Evolutionary conservation across 106 monocot genomes (phyloP).

Genomic region (Chionographis japonica): DNA sequence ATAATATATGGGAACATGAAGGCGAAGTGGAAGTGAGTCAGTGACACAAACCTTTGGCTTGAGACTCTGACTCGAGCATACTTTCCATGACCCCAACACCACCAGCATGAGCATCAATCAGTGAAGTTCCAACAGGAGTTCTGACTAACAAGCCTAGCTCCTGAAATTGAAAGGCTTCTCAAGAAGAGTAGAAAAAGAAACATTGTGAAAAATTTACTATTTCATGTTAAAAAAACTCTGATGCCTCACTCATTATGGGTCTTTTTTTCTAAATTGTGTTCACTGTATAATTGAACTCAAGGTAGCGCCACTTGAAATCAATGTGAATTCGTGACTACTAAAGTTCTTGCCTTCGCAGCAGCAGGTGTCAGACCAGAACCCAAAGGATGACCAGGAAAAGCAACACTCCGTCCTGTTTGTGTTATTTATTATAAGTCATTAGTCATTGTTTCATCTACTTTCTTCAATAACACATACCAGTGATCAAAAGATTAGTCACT

Average conservation of each 20-base stretch:
- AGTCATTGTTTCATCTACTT: too few relatives aligned
- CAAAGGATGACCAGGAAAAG: constrained; percentile 92
- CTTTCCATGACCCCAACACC: constrained; percentile 94
- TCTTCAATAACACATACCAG: too few relatives aligned
- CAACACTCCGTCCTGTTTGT: constrained; percentile 80
- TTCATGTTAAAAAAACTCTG: not conserved
- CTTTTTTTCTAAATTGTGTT: constrained; percentile 1
- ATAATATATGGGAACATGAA: not conserved
- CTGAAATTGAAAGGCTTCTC: constrained; percentile 27
- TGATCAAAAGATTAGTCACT: too few relatives aligned
- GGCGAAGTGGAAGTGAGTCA: not conserved
- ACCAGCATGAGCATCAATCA: constrained; percentile 99
- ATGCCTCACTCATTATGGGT: too few relatives aligned
- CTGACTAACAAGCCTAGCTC: constrained; percentile 76
- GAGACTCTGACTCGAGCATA: constrained; percentile 36
- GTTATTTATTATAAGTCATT: not conserved
- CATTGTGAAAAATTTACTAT: not conserved
- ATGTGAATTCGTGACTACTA: constrained; percentile 18
- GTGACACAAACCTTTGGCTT: constrained; percentile 35
- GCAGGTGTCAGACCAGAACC: constrained; percentile 78
- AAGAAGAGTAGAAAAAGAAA: constrained; percentile 4
- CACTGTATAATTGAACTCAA: constrained; percentile 7
- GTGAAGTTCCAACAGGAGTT: constrained; percentile 90
- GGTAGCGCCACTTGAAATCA: constrained; percentile 19
- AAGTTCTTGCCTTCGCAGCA: constrained; percentile 78